phyloP scores from a whole-genome alignment of 768 basidiomycete genomes.

The Tylopilus intermedius region DNA sequence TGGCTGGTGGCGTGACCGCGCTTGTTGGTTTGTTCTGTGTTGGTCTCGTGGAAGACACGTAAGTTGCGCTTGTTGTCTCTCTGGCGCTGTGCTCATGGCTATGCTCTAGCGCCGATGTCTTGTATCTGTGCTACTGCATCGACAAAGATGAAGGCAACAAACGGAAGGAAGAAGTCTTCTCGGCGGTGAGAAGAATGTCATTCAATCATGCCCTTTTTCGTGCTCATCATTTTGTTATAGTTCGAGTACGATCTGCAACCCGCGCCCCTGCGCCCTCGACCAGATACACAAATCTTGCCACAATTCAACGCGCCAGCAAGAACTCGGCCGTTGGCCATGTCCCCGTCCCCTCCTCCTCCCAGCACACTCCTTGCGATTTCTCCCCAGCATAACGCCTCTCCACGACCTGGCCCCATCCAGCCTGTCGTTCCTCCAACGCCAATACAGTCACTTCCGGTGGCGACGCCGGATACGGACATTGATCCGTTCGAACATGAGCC shows the following conservation, averaged over 20 bases:
- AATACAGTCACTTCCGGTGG: conserved; percentile 14
- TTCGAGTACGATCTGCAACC: conserved; percentile 38
- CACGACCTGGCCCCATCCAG: conserved; percentile 4
- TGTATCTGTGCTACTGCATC: conserved; percentile 66
- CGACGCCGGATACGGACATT: conserved; percentile 29
- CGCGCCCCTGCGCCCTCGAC: conserved; percentile 15
- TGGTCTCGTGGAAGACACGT: conserved; percentile 75
- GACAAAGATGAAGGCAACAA: conserved; percentile 51
- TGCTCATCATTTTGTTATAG: conserved; percentile 21
- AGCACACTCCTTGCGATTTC: conserved; percentile 10
- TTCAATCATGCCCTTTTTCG: background rate
- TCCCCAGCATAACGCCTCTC: conserved; percentile 1
- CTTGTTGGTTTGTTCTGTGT: conserved; percentile 81
- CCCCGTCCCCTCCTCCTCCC: conserved; percentile 10
- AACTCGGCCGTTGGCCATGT: conserved; percentile 5
- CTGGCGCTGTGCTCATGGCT: background rate
- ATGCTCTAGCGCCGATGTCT: conserved; percentile 48
- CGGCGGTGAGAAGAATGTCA: conserved; percentile 40
- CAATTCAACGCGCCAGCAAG: conserved; percentile 11
- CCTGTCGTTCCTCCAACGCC: conserved; percentile 10
- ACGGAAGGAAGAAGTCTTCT: conserved; percentile 50
- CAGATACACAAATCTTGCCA: conserved; percentile 3
- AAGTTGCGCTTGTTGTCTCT: conserved; percentile 23
- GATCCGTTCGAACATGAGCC: conserved; percentile 32
- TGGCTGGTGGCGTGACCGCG: conserved; percentile 76